Evolutionary conservation across 78 protist genomes (phyloP).

Genomic region (Fonticula alba): DNA sequence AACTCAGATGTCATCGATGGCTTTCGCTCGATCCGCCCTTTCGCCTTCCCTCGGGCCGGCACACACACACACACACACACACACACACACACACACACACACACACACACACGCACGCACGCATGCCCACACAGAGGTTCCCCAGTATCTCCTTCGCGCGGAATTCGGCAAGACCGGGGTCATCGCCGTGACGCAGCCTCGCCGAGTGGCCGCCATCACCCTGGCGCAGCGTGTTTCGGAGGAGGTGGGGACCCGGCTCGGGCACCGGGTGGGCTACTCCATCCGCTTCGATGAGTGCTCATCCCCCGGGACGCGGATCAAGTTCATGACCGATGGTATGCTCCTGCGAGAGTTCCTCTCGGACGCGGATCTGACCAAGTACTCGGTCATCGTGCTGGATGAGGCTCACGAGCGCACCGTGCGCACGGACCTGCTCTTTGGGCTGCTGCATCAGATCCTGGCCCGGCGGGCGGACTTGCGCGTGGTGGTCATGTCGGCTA

Average conservation of each 20-base stretch:
- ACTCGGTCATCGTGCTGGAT: slow-evolving; percentile 44
- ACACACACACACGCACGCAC: neutral
- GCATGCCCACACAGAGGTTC: neutral
- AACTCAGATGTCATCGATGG: no score
- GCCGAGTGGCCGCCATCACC: slow-evolving; percentile 41
- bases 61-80: neutral
- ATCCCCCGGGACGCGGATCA: slow-evolving; percentile 16
- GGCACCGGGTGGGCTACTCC: slow-evolving; percentile 35
- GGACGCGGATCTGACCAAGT: slow-evolving; percentile 20
- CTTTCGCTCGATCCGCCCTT: no score
- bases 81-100: neutral
- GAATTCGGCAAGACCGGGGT: neutral
- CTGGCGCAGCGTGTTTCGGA: slow-evolving; percentile 37
- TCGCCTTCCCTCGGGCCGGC: no score
- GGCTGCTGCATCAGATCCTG: slow-evolving; percentile 32
- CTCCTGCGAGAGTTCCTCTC: slow-evolving; percentile 43
- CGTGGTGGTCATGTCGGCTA: slow-evolving; percentile 71
- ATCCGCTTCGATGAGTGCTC: slow-evolving; percentile 44
- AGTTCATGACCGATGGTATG: slow-evolving; percentile 61
- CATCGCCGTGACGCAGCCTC: slow-evolving; percentile 42
- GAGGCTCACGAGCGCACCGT: slow-evolving; percentile 81
- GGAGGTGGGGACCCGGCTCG: slow-evolving; percentile 20
- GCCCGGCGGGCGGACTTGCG: neutral
- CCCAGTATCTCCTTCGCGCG: no score
- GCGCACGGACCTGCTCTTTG: slow-evolving; percentile 61